Evolutionary conservation across 2,329 filamentous ascomycete species (phyloP).

Genomic region (Xenoacremonium recifei): DNA sequence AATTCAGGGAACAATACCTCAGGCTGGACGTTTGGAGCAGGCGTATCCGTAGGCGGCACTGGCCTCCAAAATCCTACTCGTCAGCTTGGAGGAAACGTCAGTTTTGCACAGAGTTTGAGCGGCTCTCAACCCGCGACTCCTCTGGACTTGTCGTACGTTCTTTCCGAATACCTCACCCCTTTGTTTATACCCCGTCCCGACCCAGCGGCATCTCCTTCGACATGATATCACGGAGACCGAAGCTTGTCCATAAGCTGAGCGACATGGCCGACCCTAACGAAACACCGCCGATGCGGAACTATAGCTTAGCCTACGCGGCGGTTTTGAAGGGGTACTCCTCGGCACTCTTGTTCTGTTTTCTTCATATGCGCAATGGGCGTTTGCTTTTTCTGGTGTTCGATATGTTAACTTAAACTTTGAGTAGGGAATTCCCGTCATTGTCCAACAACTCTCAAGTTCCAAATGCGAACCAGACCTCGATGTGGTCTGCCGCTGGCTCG

Average conservation of each 20-base stretch:
- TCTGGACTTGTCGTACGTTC: slow-evolving; percentile 64
- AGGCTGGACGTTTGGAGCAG: slow-evolving; percentile 63
- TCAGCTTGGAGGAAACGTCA: slow-evolving; percentile 58
- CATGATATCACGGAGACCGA: slow-evolving; percentile 12
- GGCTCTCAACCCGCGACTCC: slow-evolving; percentile 62
- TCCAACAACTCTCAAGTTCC: slow-evolving; percentile 59
- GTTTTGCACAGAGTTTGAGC: slow-evolving; percentile 65
- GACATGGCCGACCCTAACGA: slow-evolving; percentile 4
- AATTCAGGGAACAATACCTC: slow-evolving; percentile 48
- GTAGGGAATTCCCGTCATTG: slow-evolving; percentile 65
- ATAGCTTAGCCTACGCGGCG: slow-evolving; percentile 25
- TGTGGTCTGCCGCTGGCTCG: slow-evolving; percentile 54
- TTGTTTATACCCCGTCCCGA: not conserved
- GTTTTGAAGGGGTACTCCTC: slow-evolving; percentile 30
- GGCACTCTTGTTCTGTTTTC: slow-evolving; percentile 2
- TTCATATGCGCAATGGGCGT: not conserved
- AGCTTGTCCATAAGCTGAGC: slow-evolving; percentile 10
- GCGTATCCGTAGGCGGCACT: slow-evolving; percentile 58
- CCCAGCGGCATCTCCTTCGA: not conserved
- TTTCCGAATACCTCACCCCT: slow-evolving; percentile 11
- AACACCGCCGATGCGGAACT: not conserved
- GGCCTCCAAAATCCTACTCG: slow-evolving; percentile 52
- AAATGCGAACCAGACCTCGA: slow-evolving; percentile 46
- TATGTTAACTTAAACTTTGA: slow-evolving; percentile 1
- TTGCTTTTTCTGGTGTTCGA: not conserved